Evolutionary conservation across 1,284 basidiomycete genomes (phyloP).

Genomic region (Somion occarium): DNA sequence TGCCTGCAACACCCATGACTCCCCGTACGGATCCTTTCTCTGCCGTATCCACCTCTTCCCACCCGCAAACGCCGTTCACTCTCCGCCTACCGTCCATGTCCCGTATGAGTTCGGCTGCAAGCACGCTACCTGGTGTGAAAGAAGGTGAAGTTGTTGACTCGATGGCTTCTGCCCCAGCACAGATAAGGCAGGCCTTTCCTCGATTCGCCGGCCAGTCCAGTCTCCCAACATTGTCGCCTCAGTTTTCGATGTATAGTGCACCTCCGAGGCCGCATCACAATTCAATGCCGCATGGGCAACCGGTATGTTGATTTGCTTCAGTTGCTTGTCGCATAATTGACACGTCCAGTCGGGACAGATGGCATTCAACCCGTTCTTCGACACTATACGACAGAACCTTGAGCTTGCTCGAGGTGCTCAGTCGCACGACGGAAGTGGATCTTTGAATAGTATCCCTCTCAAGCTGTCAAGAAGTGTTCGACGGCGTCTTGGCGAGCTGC

Average conservation of each 20-base stretch:
- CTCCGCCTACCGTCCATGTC: slow-evolving; percentile 2
- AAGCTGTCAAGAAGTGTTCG: slow-evolving; percentile 61
- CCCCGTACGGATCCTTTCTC: slow-evolving; percentile 5
- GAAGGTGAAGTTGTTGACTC: background rate
- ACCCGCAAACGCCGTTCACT: background rate
- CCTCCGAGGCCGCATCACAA: background rate
- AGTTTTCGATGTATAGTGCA: background rate
- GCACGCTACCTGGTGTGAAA: background rate
- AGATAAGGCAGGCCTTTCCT: slow-evolving; percentile 3
- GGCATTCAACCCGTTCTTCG: slow-evolving; percentile 85
- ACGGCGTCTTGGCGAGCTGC: slow-evolving; percentile 68
- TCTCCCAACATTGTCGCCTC: slow-evolving; percentile 1
- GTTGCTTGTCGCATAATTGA: background rate
- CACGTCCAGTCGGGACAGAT: slow-evolving; percentile 14
- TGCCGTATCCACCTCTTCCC: slow-evolving; percentile 2
- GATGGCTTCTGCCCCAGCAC: background rate
- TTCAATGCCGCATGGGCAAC: slow-evolving; percentile 2
- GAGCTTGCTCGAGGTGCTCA: slow-evolving; percentile 74
- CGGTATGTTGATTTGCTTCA: background rate
- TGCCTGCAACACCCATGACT: slow-evolving; percentile 4
- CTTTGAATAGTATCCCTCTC: slow-evolving; percentile 69
- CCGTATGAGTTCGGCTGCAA: background rate
- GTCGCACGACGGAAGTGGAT: background rate
- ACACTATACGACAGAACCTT: slow-evolving; percentile 92
- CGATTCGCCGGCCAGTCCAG: background rate